Percentiles rank a stretch among this genome's conserved stretches.
Conservation (phyloP, 1,284 basidiomycete species). For the Malassezia sympodialis region DNA sequence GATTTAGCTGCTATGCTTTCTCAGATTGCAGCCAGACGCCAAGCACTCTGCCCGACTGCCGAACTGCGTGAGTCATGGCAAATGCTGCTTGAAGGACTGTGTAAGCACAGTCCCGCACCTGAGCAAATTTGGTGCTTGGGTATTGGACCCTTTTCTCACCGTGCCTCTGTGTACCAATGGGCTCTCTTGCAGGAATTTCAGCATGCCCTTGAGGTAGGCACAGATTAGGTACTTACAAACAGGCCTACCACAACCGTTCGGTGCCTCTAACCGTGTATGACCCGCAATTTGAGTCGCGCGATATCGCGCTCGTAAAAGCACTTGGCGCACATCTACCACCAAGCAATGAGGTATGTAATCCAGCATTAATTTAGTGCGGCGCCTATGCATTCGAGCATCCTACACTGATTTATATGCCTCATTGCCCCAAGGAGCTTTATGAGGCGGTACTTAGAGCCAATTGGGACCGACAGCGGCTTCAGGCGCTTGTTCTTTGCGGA, state of each 20-base stretch:
- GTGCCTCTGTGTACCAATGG: slow-evolving; percentile 4
- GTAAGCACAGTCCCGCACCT: background rate
- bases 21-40: background rate
- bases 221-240: background rate
- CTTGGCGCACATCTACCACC: background rate
- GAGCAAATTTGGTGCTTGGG: slow-evolving; percentile 10
- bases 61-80: background rate
- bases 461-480: slow-evolving; percentile 12
- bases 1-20: background rate
- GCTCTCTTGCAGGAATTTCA: slow-evolving; percentile 2
- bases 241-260: background rate
- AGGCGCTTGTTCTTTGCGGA: slow-evolving; percentile 9
- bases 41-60: background rate
- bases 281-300: slow-evolving; percentile 4
- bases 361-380: slow-evolving; percentile 3
- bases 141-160: background rate
- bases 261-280: slow-evolving; percentile 6
- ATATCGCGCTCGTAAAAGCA: background rate
- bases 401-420: slow-evolving; percentile 23
- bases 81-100: background rate
- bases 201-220: background rate
- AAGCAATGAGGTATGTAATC: slow-evolving; percentile 4
- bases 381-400: slow-evolving; percentile 7
- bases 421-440: slow-evolving; percentile 21
- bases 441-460: slow-evolving; percentile 20